A percentile compares a stretch with the other conserved stretches of the same genome.
These are phyloP conservation scores for Trichodelitschia bisporula DNA, from an alignment of 495 filamentous ascomycete genomes.

Conservation along the genomic window DNA sequence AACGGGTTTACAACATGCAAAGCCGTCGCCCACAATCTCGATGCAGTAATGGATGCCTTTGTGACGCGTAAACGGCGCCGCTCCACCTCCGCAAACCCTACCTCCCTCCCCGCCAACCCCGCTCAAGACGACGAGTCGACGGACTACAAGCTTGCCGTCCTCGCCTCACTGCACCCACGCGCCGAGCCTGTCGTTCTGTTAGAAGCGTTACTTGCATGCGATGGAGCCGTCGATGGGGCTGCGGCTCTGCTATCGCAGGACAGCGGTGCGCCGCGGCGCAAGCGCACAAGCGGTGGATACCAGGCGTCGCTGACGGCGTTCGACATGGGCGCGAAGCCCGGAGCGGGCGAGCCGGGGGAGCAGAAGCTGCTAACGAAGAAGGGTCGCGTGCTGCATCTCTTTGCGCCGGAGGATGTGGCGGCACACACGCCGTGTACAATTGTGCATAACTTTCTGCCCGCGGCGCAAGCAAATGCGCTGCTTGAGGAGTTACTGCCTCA, in stretches of 20 bases:
- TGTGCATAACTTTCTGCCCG: constrained; percentile 69
- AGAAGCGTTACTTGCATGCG: constrained; percentile 49
- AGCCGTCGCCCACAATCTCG: too few species aligned
- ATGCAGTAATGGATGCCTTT: too few species aligned
- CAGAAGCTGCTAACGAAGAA: constrained; percentile 36
- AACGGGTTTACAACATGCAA: too few species aligned
- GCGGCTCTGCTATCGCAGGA: constrained; percentile 31
- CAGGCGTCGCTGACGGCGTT: constrained; percentile 13
- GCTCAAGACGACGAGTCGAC: constrained; percentile 62
- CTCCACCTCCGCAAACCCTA: too few species aligned
- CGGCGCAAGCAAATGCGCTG: constrained; percentile 42
- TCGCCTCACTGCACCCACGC: constrained; percentile 48
- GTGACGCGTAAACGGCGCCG: too few species aligned
- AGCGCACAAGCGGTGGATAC: constrained; percentile 16
- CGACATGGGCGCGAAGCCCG: constrained; percentile 1
- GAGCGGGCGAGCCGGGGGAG: not conserved
- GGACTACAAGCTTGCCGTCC: constrained; percentile 64
- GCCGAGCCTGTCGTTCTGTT: constrained; percentile 40
- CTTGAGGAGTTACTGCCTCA: constrained; percentile 55
- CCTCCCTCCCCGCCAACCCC: too few species aligned
- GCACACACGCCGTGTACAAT: constrained; percentile 68
- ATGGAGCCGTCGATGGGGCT: constrained; percentile 49
- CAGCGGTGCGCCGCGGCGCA: not conserved
- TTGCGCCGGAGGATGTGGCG: constrained; percentile 50
- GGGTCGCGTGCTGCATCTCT: constrained; percentile 63